phyloP scores from a whole-genome alignment of 345 rosid species.

The Erucastrum elatum region DNA sequence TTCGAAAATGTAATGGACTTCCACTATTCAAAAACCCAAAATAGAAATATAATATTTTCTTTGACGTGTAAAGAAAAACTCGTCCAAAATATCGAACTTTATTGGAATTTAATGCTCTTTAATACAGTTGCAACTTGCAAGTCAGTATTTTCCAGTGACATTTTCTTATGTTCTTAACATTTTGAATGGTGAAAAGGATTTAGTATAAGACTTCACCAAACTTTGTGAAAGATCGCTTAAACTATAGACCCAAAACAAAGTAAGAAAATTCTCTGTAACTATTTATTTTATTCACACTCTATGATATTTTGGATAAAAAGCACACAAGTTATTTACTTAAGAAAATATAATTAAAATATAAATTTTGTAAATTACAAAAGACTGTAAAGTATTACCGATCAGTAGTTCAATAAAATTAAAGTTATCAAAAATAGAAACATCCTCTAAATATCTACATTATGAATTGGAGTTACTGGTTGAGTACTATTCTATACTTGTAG shows the following conservation, averaged over 20 bases:
- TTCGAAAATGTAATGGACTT: neutral
- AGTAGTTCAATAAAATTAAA: neutral
- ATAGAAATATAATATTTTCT: neutral
- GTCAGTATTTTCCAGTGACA: neutral
- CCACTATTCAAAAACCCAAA: neutral
- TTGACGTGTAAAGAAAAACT: neutral
- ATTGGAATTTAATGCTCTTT: constrained; percentile 18
- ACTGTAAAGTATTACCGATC: neutral
- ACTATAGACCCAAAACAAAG: neutral
- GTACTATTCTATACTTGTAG: neutral
- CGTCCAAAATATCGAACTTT: neutral
- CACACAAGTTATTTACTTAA: neutral
- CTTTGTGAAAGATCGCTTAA: neutral
- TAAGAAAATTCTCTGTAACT: neutral
- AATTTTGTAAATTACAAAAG: neutral
- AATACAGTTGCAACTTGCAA: constrained; percentile 12
- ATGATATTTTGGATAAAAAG: neutral
- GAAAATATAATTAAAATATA: no score
- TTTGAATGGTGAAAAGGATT: neutral
- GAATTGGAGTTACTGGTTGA: neutral
- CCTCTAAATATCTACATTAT: neutral
- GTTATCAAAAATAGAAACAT: neutral
- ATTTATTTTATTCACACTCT: neutral
- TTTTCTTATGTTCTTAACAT: neutral
- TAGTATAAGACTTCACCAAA: neutral